phyloP scores from a whole-genome alignment of 148 eudicot genomes.

The Vaccinium corymbosum region DNA sequence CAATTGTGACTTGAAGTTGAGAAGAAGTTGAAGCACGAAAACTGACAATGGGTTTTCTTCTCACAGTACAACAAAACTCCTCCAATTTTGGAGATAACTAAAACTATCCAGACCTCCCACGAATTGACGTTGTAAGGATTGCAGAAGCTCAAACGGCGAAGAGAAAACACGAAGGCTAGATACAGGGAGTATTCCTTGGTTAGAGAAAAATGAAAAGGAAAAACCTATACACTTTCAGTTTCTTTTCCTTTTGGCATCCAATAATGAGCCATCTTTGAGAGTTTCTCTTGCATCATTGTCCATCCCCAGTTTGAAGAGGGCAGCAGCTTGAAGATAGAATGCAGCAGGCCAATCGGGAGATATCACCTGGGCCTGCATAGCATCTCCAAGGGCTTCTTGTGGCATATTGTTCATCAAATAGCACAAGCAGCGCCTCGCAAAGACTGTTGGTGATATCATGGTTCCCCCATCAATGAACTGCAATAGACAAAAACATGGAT shows the following conservation, averaged over 20 bases:
- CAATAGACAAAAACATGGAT: neutral
- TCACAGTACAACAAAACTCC: constrained; percentile 11
- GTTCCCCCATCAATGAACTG: constrained; percentile 66
- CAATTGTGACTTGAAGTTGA: constrained; percentile 16
- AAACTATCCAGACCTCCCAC: constrained; percentile 12
- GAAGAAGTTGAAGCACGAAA: neutral
- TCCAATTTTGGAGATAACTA: constrained; percentile 13
- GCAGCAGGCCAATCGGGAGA: constrained; percentile 63
- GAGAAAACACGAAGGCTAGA: neutral
- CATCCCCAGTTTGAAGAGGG: constrained; percentile 59
- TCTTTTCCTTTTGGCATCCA: constrained; percentile 47
- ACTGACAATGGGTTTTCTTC: constrained; percentile 9
- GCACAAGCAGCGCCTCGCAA: constrained; percentile 50
- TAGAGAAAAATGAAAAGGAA: neutral
- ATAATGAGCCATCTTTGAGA: constrained; percentile 50
- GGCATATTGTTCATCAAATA: constrained; percentile 57
- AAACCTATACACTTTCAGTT: constrained; percentile 28
- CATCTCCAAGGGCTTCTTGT: constrained; percentile 63
- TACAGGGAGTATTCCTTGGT: neutral
- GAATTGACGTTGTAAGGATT: neutral
- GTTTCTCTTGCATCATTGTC: constrained; percentile 59
- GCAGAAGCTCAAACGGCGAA: constrained; percentile 12
- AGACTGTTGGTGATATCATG: constrained; percentile 69
- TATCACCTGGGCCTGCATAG: constrained; percentile 61
- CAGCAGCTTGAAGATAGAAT: constrained; percentile 50